These are phyloP conservation scores for Clitoria ternatea DNA, from an alignment of 306 rosid genomes.

Conservation along the genomic window DNA sequence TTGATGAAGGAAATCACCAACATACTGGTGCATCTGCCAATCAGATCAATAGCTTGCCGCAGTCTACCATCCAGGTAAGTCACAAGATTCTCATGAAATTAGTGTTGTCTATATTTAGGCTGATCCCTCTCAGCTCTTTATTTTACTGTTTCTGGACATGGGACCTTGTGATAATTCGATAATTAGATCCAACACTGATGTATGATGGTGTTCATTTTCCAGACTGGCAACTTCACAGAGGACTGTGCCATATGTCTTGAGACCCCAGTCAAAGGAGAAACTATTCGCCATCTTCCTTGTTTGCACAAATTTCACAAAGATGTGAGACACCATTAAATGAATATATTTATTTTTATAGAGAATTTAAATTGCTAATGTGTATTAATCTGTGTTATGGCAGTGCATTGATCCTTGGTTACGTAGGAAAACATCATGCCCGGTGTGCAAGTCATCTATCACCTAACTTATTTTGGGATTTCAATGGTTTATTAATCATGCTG, in stretches of 20 bases:
- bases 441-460: slow-evolving; percentile 81
- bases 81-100: not conserved
- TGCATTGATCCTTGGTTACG: slow-evolving; percentile 95
- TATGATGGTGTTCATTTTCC: slow-evolving; percentile 18
- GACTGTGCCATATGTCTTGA: slow-evolving; percentile 90
- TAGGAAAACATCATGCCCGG: slow-evolving; percentile 75
- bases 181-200: slow-evolving; percentile 17
- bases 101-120: not conserved
- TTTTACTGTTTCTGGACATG: too few relatives aligned
- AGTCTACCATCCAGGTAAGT: slow-evolving; percentile 77
- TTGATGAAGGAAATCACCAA: slow-evolving; percentile 81
- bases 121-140: too few relatives aligned
- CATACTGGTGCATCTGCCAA: slow-evolving; percentile 79
- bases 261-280: slow-evolving; percentile 64
- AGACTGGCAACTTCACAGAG: slow-evolving; percentile 67
- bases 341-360: not conserved
- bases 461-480: slow-evolving; percentile 22
- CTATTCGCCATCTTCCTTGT: slow-evolving; percentile 94
- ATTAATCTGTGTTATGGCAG: slow-evolving; percentile 39
- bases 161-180: too few relatives aligned
- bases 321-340: slow-evolving; percentile 36
- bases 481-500: slow-evolving; percentile 19
- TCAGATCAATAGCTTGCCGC: slow-evolving; percentile 78
- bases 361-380: not conserved
- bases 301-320: slow-evolving; percentile 98